Evolutionary conservation across 495 filamentous ascomycete species (phyloP).

Genomic region (Aspergillus leporis): DNA sequence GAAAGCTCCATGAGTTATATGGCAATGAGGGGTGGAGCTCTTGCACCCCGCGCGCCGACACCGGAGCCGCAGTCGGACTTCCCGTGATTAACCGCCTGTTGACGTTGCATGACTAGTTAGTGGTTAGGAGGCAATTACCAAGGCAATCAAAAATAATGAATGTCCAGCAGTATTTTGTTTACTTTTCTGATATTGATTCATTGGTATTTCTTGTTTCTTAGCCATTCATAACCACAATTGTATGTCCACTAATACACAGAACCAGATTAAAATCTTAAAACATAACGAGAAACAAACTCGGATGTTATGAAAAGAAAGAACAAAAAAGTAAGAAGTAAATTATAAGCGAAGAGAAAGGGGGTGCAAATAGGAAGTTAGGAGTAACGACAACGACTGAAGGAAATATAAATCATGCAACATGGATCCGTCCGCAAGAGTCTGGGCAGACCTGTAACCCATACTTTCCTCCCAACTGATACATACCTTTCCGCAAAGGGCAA

Average conservation of each 20-base stretch:
- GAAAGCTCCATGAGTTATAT: constrained; percentile 20
- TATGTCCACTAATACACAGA: constrained; percentile 18
- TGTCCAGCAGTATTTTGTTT: no score
- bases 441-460: constrained; percentile 4
- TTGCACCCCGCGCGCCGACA: constrained; percentile 29
- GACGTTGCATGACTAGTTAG: not conserved
- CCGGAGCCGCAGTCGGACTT: constrained; percentile 18
- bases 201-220: not conserved
- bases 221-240: not conserved
- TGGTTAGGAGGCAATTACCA: not conserved
- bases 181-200: not conserved
- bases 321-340: constrained; percentile 1
- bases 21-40: constrained; percentile 18
- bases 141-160: not conserved
- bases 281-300: constrained; percentile 17
- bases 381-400: constrained; percentile 4
- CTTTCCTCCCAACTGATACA: constrained; percentile 12
- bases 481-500: not conserved
- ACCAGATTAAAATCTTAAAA: constrained; percentile 32
- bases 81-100: constrained; percentile 1
- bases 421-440: constrained; percentile 2
- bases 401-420: constrained; percentile 3
- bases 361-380: constrained; percentile 8
- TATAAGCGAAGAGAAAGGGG: constrained; percentile 17
- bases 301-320: constrained; percentile 15